phyloP scores from a whole-genome alignment of 495 filamentous ascomycete genomes.

The Podospora bellae-mahoneyi region DNA sequence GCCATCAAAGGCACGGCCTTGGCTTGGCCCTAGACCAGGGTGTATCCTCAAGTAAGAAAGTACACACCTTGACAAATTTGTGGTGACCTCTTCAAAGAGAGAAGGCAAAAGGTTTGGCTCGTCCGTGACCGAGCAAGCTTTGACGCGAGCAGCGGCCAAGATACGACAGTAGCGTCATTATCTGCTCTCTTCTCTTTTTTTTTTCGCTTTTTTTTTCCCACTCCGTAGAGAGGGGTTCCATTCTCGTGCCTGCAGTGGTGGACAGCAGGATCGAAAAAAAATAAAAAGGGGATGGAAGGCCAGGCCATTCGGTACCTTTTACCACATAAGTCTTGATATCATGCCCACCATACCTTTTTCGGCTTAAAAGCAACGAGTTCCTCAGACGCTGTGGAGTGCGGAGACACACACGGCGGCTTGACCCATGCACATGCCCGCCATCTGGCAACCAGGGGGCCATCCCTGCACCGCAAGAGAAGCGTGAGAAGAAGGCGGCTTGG shows the following conservation, averaged over 20 bases:
- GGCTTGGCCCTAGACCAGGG: not conserved
- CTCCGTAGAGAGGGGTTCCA: not conserved
- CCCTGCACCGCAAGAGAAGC: constrained; percentile 15
- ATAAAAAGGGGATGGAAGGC: not conserved
- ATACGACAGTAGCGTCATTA: not conserved
- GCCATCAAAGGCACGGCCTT: constrained; percentile 3
- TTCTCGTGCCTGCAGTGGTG: not conserved
- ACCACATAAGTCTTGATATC: not conserved
- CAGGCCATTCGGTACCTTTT: not conserved
- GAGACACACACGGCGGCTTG: constrained; percentile 12
- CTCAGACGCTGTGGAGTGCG: constrained; percentile 9
- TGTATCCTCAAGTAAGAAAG: too few species aligned
- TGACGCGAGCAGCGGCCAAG: not conserved
- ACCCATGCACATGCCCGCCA: constrained; percentile 27
- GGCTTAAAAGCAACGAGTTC: not conserved
- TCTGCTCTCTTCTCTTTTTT: not conserved
- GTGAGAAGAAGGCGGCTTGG: not conserved
- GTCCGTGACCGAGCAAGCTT: not conserved
- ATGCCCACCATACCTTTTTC: constrained; percentile 8
- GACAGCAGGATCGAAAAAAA: not conserved
- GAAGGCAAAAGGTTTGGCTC: not conserved
- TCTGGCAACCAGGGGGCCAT: constrained; percentile 18
- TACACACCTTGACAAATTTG: not conserved
- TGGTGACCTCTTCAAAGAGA: not conserved
- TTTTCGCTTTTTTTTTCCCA: too few species aligned